phyloP scores from a whole-genome alignment of 1,139 yeast genomes.

The Candida pseudoviswanathii region DNA sequence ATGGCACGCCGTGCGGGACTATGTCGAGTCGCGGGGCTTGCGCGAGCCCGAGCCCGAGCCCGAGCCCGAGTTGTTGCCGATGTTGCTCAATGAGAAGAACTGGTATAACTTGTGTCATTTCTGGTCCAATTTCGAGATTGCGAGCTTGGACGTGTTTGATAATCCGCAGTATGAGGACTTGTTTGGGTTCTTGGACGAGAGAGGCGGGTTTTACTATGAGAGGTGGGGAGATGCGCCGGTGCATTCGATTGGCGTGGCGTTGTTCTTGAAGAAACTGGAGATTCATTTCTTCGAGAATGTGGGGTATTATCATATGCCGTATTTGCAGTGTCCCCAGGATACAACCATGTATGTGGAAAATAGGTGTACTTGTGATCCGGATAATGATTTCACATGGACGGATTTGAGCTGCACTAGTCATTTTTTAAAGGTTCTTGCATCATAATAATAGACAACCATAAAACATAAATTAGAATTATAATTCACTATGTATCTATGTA shows the following conservation, averaged over 20 bases:
- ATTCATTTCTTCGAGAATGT: constrained; percentile 35
- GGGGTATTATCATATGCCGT: constrained; percentile 41
- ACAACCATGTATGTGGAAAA: constrained; percentile 17
- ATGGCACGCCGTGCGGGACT: constrained; percentile 28
- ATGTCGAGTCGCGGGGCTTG: constrained; percentile 15
- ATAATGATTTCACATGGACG: constrained; percentile 28
- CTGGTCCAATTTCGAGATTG: constrained; percentile 44
- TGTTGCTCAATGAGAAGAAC: constrained; percentile 16
- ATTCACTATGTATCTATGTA: not conserved
- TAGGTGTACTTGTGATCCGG: constrained; percentile 36
- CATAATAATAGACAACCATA: constrained; percentile 15
- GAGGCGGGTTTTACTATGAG: constrained; percentile 42
- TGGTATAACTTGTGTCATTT: constrained; percentile 41
- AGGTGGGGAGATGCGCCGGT: constrained; percentile 49
- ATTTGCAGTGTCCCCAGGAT: constrained; percentile 35
- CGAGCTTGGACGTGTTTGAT: constrained; percentile 28
- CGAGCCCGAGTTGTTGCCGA: constrained; percentile 17
- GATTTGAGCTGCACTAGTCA: constrained; percentile 37
- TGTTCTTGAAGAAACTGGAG: constrained; percentile 25
- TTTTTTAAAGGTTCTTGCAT: constrained; percentile 15
- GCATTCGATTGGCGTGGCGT: constrained; percentile 33
- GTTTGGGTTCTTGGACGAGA: constrained; percentile 29
- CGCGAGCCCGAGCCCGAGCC: constrained; percentile 15
- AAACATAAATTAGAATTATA: constrained; percentile 14
- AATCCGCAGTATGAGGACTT: constrained; percentile 24